These are phyloP conservation scores for Warburgia ugandensis DNA, from an alignment of 164 flowering plant genomes.

Conservation along the genomic window DNA sequence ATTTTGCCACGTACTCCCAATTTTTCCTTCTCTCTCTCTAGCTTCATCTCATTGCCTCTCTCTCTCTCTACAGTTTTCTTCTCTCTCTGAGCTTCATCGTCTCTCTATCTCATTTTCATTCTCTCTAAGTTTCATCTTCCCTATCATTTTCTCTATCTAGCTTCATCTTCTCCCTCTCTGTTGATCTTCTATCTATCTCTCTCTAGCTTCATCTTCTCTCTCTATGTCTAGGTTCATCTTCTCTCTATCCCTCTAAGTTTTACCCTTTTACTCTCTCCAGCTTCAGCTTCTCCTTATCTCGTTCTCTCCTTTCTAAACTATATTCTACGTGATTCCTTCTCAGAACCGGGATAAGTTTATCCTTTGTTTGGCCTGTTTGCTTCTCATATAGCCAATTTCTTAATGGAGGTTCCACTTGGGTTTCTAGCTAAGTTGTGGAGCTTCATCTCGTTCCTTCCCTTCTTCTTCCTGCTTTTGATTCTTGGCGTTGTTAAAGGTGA, in stretches of 20 bases:
- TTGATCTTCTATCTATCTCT: neutral
- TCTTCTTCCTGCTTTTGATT: conserved; percentile 54
- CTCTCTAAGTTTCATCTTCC: too few species aligned
- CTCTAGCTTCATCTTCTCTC: neutral
- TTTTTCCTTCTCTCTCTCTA: neutral
- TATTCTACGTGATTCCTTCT: too few species aligned
- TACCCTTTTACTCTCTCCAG: too few species aligned
- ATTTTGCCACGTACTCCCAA: neutral
- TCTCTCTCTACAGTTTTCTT: neutral
- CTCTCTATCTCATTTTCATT: neutral
- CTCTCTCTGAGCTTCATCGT: neutral
- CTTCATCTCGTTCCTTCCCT: conserved; percentile 63
- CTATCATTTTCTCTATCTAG: too few species aligned
- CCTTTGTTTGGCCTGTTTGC: too few species aligned
- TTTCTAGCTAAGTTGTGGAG: conserved; percentile 52
- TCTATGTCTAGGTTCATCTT: too few species aligned
- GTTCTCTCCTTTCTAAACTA: too few species aligned
- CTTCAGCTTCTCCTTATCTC: too few species aligned
- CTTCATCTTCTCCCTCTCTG: too few species aligned
- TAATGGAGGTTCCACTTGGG: conserved; percentile 62
- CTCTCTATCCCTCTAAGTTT: too few species aligned
- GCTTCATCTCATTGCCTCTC: neutral
- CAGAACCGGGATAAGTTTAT: neutral
- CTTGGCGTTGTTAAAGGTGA: conserved; percentile 75
- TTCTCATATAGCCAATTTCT: too few species aligned